These are phyloP conservation scores for Aspergillus ochraceoroseus DNA, from an alignment of 2,329 filamentous ascomycete genomes.

Conservation along the genomic window DNA sequence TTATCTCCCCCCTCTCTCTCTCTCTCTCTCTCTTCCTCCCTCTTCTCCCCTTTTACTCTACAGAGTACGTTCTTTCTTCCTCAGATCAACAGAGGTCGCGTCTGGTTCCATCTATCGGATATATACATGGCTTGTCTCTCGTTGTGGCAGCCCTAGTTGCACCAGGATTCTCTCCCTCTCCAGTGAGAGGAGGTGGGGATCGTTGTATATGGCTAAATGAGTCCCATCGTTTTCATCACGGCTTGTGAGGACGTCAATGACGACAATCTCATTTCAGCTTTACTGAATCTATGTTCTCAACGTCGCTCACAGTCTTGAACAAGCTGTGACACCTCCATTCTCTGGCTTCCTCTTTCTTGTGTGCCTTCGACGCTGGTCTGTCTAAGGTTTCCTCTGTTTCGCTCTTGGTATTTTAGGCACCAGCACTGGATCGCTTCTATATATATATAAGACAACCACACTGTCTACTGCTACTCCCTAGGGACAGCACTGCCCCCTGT, in stretches of 20 bases:
- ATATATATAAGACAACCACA: conserved; percentile 15
- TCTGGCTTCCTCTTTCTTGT: conserved; percentile 2
- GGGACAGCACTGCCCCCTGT: conserved; percentile 7
- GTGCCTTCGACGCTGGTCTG: conserved; percentile 9
- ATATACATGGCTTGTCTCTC: no score
- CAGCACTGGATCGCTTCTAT: conserved; percentile 6
- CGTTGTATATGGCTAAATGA: background rate
- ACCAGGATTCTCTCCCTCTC: no score
- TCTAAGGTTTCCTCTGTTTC: background rate
- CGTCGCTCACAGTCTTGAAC: conserved; percentile 2
- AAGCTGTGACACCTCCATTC: conserved; percentile 8
- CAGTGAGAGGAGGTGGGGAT: no score
- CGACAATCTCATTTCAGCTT: no score
- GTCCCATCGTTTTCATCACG: conserved; percentile 2
- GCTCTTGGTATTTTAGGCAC: conserved; percentile 13
- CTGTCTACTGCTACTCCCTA: conserved; percentile 1
- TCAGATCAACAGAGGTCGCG: background rate
- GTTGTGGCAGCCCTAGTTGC: no score
- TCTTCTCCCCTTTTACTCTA: background rate
- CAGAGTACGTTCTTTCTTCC: no score
- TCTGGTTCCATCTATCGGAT: no score
- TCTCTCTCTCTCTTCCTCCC: background rate
- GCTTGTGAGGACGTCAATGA: background rate
- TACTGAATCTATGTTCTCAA: no score
- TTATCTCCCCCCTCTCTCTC: background rate